Base-by-base conservation (phyloP, 2,329 filamentous ascomycete species). In the Plenodomus biglobosus region DNA sequence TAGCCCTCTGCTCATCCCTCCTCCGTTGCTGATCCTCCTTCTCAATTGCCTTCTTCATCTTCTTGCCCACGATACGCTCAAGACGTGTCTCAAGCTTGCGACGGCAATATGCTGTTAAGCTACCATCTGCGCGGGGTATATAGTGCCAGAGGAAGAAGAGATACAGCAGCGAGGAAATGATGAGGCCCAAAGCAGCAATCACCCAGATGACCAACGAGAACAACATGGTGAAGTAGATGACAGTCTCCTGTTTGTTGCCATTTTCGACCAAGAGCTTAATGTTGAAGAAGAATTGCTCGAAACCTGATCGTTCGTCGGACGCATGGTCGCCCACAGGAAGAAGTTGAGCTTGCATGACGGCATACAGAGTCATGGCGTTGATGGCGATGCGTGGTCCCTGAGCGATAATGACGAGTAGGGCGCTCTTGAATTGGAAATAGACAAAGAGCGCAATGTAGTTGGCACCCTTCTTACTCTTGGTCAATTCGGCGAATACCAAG, bases 191-290 rank as follows among this genome's bases (percentile, higher is more conserved):
- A 5, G 88, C 82, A 0, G 88, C 87, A 60, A 97, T 85, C 13
- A 91, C 79, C 92, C 92, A 97, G 59, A 97, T 84, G 45, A 96
- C 70, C 18, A 96, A 72, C 3, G 92, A 96, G 74, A 96, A 97
- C 55, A 91, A 76, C 94, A 97, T 97, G 72, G 90, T 86, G 34
- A 85, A 88, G 42, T 97, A 79, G 59, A 96, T 88, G 51, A 94
- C 75, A 1, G 88, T 89, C 71, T 96, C 90, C 56, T 86, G 84
- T 53, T 84, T 85, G 69, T 95, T 86, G 42, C 68, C 68, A 27
- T 86, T 77, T 15, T 85, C 78, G 22, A 88, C 88, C 27, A 97
- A 80, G 8, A 80, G 75, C 59, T 83, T 80, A 57, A 97, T 79
- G 64, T 96, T 96, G 63, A 85, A 76, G 69, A 94, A 96, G 73